Base-by-base conservation (phyloP, 345 rosid species). In the Ricinus communis region DNA sequence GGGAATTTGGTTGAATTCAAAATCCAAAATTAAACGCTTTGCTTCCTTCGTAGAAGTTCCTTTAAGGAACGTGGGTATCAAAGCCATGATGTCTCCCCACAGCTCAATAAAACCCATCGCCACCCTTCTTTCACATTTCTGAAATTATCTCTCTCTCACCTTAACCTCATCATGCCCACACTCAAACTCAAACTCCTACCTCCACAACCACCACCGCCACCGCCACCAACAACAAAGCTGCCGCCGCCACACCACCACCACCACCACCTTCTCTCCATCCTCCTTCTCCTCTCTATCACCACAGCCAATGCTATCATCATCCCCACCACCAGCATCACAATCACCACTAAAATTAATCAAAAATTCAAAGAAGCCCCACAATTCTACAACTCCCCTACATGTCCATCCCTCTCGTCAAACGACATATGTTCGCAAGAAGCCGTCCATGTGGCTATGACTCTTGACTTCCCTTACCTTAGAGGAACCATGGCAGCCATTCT, bases 361-460 rank as follows among this genome's bases (percentile, higher is more conserved):
- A 53, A 30, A 11, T 79, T 74, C 70, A 79, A 62, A 51, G 82
- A 79, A 71, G 82, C 82, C 33, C 82, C 82, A 2, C 60, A 66
- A 9, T 79, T 71, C 69, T 74, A 71, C 73, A 79, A 79, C 62
- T 66, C 76, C 15, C 66, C 60, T 3, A 24, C 54, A 15, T 79
- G 82, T 49, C 66, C 66, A 1, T 19, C 69, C 16, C 45, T 77
- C 65, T 11, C 77, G 46, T 11, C 74, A 52, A 9, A 30, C 36
- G 69, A 61, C 57, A 59, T 51, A 50, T 71, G 62, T 68, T 74
- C 69, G 11, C 24, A 38, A 5, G 21, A 70, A 24, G 74, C 77
- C 9, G 83, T 82, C 41, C 85, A 82, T n/a, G 79, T 82, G 33
- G 85, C 85, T 0, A 77, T 77, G 81, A 77, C 81, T 18, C 76